Base-by-base conservation (phyloP, 2,329 filamentous ascomycete genomes). In the Talaromyces sp. region DNA sequence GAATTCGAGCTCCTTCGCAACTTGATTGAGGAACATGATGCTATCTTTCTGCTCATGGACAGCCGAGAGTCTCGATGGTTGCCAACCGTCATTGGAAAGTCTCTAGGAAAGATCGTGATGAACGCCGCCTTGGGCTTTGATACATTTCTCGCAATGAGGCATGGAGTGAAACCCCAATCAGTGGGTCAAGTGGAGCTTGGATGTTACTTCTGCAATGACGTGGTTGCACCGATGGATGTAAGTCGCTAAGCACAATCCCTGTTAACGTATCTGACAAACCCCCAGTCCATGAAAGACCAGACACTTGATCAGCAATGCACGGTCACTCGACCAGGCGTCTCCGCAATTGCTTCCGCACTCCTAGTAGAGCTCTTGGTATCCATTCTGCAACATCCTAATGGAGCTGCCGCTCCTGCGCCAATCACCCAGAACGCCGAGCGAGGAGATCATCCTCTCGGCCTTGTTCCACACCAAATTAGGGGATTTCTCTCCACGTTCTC, bases 201-300 rank as follows among this genome's bases (percentile, higher is more conserved):
- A 9, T 99, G 95, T 77, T 99, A 99, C 75, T 99, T 98, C 77
- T 99, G 95, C 79, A 98, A 96, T 71, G 95, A 99, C 74, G 93
- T 99, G 28, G 93, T 98, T 57, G 91, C 93, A 6, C 95, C 95
- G 23, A 89, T 89, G 66, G 92, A 98, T 79, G 93, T 96, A 80
- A 86, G 89, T 83, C 25, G 50, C 46, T 18, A 62, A 31, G 58
- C 14, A 31, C 55, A 8, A 8, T 3, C 5, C 16, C 35, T 54
- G 11, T n/a, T 63, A 39, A 48, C 40, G n/a, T 31, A 25, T 28
- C 50, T 63, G 28, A 62, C 39, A 39, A 3, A 16, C 6, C 18
- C 56, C 35, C 6, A 96, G 91, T 96, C 92, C 2, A 85, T 96
- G 72, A 96, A 93, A 76, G 92, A 96, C 71, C 91, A 93, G 69